Base-by-base conservation (phyloP, 2,329 filamentous ascomycete species). In the Ceratocystis huliohia region DNA sequence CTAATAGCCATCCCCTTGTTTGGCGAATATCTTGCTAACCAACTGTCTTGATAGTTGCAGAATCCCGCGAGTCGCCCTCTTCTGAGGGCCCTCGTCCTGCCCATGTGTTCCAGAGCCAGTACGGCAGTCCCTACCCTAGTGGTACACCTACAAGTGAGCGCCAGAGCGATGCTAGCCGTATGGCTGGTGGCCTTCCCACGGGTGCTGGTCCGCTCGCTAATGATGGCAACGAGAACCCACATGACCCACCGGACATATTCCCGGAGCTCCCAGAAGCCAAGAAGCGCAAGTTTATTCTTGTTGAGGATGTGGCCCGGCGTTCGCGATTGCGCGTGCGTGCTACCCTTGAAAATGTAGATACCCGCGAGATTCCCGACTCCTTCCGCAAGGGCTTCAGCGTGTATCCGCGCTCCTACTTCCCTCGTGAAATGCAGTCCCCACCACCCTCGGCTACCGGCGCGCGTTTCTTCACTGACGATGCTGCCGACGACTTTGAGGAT, bases 241-340 rank as follows among this genome's bases (percentile, higher is more conserved):
- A 86, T 72, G 82, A 84, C 69, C 78, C 87, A 64, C 82, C 85
- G 17, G 85, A 86, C 62, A 83, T 96, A 57, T 96, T 96, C 75
- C 90, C 91, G 62, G 88, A 94, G 70, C 83, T 96, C 64, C 91
- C 92, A 1, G 91, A 94, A 72, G 86, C 88, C 64, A 96, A 96
- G 78, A 90, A 91, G 73, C 88, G 93, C 74, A 97, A 96, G 76
- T 97, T 97, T 76, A 96, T 97, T 71, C 84, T 97, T 8, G 91
- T 97, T 33, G 92, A 96, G 70, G 93, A 97, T 74, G 86, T 85
- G 64, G 88, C 91, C 69, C 87, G 90, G 45, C 88, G 88, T 64
- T 87, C 85, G 63, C 84, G 91, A 53, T 86, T 96, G 1, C 87
- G 93, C 17, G 92, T 97, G 59, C 88, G 92, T 69, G 92, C 96